phyloP scores from a whole-genome alignment of 495 filamentous ascomycete genomes.

The Pseudevernia furfuracea region DNA sequence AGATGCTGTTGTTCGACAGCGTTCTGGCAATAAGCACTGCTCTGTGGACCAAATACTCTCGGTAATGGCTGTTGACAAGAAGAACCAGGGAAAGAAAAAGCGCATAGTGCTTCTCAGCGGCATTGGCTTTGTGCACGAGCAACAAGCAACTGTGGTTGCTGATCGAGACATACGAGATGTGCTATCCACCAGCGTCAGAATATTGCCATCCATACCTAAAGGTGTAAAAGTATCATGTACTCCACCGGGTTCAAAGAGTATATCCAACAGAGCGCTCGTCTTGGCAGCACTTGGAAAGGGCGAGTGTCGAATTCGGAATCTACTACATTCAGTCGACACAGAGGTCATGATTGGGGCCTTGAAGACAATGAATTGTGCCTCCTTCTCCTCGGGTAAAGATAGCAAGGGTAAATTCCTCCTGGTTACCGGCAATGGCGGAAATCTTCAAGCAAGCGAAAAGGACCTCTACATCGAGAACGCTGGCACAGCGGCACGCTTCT shows the following conservation, averaged over 20 bases:
- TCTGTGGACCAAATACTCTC: slow-evolving; percentile 80
- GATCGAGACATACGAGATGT: slow-evolving; percentile 80
- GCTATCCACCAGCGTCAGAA: slow-evolving; percentile 69
- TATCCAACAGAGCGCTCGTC: slow-evolving; percentile 90
- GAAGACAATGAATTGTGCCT: slow-evolving; percentile 73
- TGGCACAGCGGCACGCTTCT: slow-evolving; percentile 89
- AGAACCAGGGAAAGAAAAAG: slow-evolving; percentile 93
- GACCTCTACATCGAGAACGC: slow-evolving; percentile 93
- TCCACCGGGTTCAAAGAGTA: slow-evolving; percentile 94
- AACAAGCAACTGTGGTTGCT: slow-evolving; percentile 75
- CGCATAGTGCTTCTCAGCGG: slow-evolving; percentile 91
- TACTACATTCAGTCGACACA: slow-evolving; percentile 94
- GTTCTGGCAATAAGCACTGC: slow-evolving; percentile 82
- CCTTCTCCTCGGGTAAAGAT: slow-evolving; percentile 88
- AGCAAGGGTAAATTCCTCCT: slow-evolving; percentile 66
- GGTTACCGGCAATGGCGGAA: slow-evolving; percentile 82
- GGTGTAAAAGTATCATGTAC: slow-evolving; percentile 63
- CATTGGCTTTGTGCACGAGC: slow-evolving; percentile 82
- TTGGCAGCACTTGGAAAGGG: slow-evolving; percentile 87
- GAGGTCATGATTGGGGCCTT: slow-evolving; percentile 94
- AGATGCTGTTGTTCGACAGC: slow-evolving; percentile 74
- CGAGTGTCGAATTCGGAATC: slow-evolving; percentile 77
- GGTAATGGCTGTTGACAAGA: slow-evolving; percentile 98
- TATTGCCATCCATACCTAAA: slow-evolving; percentile 59
- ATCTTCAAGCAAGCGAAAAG: slow-evolving; percentile 63